These are phyloP conservation scores for Hypocreales sp. DNA, from an alignment of 2,329 filamentous ascomycete genomes.

Conservation along the genomic window DNA sequence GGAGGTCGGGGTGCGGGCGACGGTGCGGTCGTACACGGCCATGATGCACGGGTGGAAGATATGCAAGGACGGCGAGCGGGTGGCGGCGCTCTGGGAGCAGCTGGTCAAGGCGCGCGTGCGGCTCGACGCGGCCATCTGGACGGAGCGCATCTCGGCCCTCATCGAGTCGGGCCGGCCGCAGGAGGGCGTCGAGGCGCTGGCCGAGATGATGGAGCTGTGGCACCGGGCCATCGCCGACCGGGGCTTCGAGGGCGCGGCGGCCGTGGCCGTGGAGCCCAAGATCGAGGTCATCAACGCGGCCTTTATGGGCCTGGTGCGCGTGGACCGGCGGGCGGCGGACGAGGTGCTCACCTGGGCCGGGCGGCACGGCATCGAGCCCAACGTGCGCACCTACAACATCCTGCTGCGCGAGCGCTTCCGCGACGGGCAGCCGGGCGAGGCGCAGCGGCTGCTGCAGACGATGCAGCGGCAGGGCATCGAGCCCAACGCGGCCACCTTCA, in stretches of 20 bases:
- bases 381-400: conserved; percentile 50
- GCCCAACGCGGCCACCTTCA: conserved; percentile 56
- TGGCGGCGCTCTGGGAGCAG: conserved; percentile 52
- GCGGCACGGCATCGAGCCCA: conserved; percentile 35
- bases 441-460: conserved; percentile 33
- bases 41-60: conserved; percentile 58
- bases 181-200: conserved; percentile 45
- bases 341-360: conserved; percentile 44
- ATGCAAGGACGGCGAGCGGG: conserved; percentile 38
- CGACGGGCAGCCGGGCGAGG: conserved; percentile 28
- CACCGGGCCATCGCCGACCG: conserved; percentile 16
- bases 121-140: conserved; percentile 55
- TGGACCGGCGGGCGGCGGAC: conserved; percentile 32
- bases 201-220: conserved; percentile 52
- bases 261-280: conserved; percentile 37
- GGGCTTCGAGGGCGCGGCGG: conserved; percentile 11
- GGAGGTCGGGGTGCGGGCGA: conserved; percentile 37
- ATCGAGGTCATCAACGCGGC: conserved; percentile 56
- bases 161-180: conserved; percentile 37
- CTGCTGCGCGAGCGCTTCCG: conserved; percentile 47
- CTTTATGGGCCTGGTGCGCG: conserved; percentile 43
- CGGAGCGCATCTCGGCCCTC: conserved; percentile 50
- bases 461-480: conserved; percentile 42
- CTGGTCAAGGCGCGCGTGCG: conserved; percentile 40
- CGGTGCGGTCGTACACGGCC: conserved; percentile 50